Percentiles rank a stretch among this genome's conserved stretches.
Evolutionary conservation across 768 basidiomycete genomes (phyloP).

Genomic region (Mycena belliarum): DNA sequence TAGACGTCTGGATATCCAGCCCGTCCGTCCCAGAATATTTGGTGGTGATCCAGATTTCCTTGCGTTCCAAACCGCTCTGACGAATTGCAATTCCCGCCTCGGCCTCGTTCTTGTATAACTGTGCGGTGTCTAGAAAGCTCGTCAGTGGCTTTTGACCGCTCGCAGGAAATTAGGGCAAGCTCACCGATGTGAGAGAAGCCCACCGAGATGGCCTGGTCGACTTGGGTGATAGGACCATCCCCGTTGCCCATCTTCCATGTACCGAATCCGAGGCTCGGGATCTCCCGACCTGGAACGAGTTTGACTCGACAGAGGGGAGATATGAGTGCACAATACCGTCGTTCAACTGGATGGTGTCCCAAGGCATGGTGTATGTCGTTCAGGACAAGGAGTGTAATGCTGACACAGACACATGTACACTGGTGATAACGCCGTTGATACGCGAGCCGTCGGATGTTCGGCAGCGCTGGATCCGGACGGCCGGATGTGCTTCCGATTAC

Average conservation of each 20-base stretch:
- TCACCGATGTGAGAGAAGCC: constrained; percentile 66
- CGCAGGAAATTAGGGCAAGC: constrained; percentile 15
- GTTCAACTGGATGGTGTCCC: constrained; percentile 57
- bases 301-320: neutral
- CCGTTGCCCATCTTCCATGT: constrained; percentile 69
- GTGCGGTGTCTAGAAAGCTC: constrained; percentile 52
- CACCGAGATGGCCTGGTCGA: constrained; percentile 61
- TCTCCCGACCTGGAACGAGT: constrained; percentile 39
- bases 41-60: constrained; percentile 65
- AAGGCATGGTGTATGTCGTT: constrained; percentile 56
- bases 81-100: constrained; percentile 56
- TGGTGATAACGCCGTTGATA: too few relatives aligned
- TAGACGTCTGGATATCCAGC: constrained; percentile 54
- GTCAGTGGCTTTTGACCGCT: neutral
- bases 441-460: too few relatives aligned
- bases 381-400: neutral
- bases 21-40: constrained; percentile 58
- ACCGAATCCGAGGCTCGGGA: constrained; percentile 60
- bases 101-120: constrained; percentile 59
- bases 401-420: too few relatives aligned
- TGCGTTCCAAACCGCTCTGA: constrained; percentile 57
- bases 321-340: constrained; percentile 47
- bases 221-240: constrained; percentile 49
- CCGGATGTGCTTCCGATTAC: too few relatives aligned
- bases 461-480: too few relatives aligned